Conservation (phyloP, 352 stramenopile genomes). For the Phytophthora pistaciae region DNA sequence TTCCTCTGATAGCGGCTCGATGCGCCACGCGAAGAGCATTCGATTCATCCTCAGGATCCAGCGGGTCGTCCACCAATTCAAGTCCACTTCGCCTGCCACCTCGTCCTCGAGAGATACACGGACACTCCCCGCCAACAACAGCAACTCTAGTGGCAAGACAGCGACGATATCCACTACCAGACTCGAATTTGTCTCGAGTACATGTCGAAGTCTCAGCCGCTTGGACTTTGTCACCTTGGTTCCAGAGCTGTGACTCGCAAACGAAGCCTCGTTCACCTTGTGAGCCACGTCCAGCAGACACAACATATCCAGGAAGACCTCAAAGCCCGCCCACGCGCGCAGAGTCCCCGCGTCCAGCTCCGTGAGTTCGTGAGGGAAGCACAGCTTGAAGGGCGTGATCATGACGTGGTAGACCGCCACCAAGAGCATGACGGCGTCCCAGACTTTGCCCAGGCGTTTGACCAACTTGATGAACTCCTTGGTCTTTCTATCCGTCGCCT, state of each 20-base stretch:
- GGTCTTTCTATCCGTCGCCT: conserved; percentile 7
- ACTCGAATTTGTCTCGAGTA: conserved; percentile 3
- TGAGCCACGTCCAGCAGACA: conserved; percentile 47
- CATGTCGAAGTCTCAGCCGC: not conserved
- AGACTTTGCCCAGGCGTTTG: conserved; percentile 41
- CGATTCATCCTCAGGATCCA: conserved; percentile 57
- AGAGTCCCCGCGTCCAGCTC: conserved; percentile 20
- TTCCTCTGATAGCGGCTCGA: conserved; percentile 43
- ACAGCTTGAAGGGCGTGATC: conserved; percentile 53
- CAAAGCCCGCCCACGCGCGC: conserved; percentile 41
- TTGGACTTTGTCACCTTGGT: not conserved
- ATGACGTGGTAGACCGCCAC: conserved; percentile 50
- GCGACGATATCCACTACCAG: conserved; percentile 46
- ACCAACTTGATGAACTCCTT: conserved; percentile 46
- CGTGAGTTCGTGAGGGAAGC: conserved; percentile 50
- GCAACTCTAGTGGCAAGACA: conserved; percentile 53
- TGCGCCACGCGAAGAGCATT: conserved; percentile 45
- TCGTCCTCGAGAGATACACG: not conserved
- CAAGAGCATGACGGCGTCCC: conserved; percentile 48
- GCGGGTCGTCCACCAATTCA: conserved; percentile 18
- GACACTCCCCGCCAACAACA: conserved; percentile 6
- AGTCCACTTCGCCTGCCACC: conserved; percentile 2
- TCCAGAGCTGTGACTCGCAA: conserved; percentile 34
- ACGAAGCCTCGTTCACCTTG: conserved; percentile 23
- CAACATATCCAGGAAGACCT: conserved; percentile 56